Base-by-base conservation (phyloP, 208 protist genomes). In the Trypanosoma lewisi region DNA sequence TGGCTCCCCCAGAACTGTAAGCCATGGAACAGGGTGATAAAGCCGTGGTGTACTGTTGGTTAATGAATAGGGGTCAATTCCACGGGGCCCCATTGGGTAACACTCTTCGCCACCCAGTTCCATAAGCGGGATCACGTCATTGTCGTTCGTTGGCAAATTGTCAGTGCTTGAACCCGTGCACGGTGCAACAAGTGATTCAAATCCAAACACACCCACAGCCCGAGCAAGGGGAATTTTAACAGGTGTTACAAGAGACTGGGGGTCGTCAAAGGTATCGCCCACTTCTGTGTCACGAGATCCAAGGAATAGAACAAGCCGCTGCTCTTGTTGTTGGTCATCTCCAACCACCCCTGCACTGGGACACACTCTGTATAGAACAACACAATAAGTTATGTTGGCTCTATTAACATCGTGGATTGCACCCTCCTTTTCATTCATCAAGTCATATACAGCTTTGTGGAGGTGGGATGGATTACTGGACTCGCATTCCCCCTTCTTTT, bases 1-100 rank as follows among this genome's bases (percentile, higher is more conserved):
- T n/a, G 75, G 84, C 1, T 49, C 25, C 0, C 70, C 78, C n/a
- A 87, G 51, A 17, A 91, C 62, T 19, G 70, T 50, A 5, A 91
- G 47, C 51, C 66, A 63, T 1, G 74, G 70, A 14, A 81, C 45
- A 2, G 55, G 65, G 6, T 21, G 54, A 50, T 71, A 71, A 8
- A 71, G 36, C 21, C 65, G 23, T 14, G 54, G 65, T 3, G 34
- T 58, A 36, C 48, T 58, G 42, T 9, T 42, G 16, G 17, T 16
- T 11, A 64, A 33, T 37, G 65, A 45, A 23, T 42, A 16, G 6
- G 41, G 31, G 5, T 37, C 56, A 30, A 71, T 57, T 19, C 65
- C 56, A n/a, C 30, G 54, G 12, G 56, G 41, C 3, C 19, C 55
- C 56, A 71, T 55, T 25, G 65, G 65, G 36, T 71, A 45, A 33